Percentiles rank a stretch among this genome's conserved stretches.
These are phyloP conservation scores for Epichloe baconii DNA, from an alignment of 2,329 filamentous ascomycete genomes.

Conservation along the genomic window DNA sequence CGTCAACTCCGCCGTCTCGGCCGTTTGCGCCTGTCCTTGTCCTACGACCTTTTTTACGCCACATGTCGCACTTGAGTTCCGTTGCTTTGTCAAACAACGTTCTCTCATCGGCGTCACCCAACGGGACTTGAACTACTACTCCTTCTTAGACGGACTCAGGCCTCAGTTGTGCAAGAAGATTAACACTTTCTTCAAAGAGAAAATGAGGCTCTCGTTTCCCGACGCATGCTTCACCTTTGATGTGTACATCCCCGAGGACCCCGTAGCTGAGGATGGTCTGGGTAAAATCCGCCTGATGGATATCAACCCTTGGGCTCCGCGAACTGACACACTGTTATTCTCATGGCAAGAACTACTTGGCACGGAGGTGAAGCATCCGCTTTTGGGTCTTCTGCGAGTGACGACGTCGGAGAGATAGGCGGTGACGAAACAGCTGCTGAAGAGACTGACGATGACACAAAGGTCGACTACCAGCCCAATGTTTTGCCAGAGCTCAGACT, in stretches of 20 bases:
- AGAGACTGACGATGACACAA: conserved; percentile 24
- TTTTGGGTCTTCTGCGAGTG: conserved; percentile 31
- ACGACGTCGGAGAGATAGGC: conserved; percentile 17
- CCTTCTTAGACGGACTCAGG: conserved; percentile 57
- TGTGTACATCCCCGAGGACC: conserved; percentile 70
- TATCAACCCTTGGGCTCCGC: conserved; percentile 85
- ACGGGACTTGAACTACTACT: conserved; percentile 80
- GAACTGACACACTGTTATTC: conserved; percentile 82
- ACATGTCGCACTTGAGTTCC: conserved; percentile 85
- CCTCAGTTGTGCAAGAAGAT: conserved; percentile 56
- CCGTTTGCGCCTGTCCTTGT: conserved; percentile 66
- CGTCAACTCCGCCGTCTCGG: conserved; percentile 24
- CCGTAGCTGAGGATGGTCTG: conserved; percentile 41
- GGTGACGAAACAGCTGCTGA: conserved; percentile 25
- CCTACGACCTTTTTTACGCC: conserved; percentile 78
- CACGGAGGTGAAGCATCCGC: conserved; percentile 46
- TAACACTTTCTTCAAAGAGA: conserved; percentile 62
- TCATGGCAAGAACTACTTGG: conserved; percentile 78
- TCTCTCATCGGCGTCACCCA: conserved; percentile 74
- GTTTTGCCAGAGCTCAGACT: conserved; percentile 68
- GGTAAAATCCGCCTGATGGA: conserved; percentile 77
- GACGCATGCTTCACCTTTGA: conserved; percentile 82
- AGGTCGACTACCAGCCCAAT: conserved; percentile 39
- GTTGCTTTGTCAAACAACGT: conserved; percentile 82
- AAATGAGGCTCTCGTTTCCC: conserved; percentile 64